phyloP scores from a whole-genome alignment of 495 filamentous ascomycete genomes.

The Penicillium dipodomyicola region DNA sequence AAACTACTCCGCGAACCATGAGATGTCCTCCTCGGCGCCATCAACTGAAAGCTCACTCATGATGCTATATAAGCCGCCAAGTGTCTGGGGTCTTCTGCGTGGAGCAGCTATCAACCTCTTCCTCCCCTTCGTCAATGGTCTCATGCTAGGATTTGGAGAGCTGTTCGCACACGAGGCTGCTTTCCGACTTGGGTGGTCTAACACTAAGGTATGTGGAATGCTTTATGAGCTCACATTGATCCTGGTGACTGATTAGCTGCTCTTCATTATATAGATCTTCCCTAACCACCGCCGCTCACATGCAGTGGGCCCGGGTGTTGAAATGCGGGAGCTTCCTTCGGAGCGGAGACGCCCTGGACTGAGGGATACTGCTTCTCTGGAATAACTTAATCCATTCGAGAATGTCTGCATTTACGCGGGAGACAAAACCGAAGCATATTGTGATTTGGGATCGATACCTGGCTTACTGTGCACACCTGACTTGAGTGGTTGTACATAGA shows the following conservation, averaged over 20 bases:
- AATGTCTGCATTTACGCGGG: slow-evolving; percentile 19
- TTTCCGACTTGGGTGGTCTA: slow-evolving; percentile 87
- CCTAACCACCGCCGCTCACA: slow-evolving; percentile 56
- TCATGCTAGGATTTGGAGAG: slow-evolving; percentile 98
- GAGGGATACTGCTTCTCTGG: slow-evolving; percentile 44
- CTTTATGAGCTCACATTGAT: background rate
- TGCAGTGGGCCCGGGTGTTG: slow-evolving; percentile 64
- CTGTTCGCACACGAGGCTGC: slow-evolving; percentile 93
- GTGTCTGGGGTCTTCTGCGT: slow-evolving; percentile 76
- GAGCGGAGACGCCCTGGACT: slow-evolving; percentile 50
- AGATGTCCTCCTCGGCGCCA: slow-evolving; percentile 56
- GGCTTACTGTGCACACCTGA: slow-evolving; percentile 17
- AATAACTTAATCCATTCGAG: slow-evolving; percentile 20
- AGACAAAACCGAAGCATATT: slow-evolving; percentile 25
- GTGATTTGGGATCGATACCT: slow-evolving; percentile 23
- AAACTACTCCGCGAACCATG: slow-evolving; percentile 74
- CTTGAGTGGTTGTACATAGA: slow-evolving; percentile 40
- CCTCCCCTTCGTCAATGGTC: slow-evolving; percentile 92
- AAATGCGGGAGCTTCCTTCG: slow-evolving; percentile 54
- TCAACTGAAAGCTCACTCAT: slow-evolving; percentile 72
- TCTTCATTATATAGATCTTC: slow-evolving; percentile 54
- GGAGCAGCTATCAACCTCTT: slow-evolving; percentile 93
- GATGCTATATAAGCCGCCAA: slow-evolving; percentile 86
- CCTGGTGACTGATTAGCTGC: slow-evolving; percentile 6
- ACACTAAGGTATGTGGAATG: slow-evolving; percentile 70